phyloP scores from a whole-genome alignment of 2,329 filamentous ascomycete genomes.

The Alternaria sp. region DNA sequence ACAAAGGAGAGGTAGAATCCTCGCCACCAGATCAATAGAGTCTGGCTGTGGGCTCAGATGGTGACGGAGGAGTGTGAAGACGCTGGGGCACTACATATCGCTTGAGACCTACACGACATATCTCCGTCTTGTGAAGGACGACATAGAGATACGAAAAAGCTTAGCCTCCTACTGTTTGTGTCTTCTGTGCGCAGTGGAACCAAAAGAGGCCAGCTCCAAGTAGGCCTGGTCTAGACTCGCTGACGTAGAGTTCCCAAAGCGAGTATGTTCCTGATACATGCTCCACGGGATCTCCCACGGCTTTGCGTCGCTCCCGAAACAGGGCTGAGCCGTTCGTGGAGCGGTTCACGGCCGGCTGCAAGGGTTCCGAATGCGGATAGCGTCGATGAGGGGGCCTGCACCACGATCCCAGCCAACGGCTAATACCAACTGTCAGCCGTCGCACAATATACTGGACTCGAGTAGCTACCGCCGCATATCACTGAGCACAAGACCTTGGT shows the following conservation, averaged over 20 bases:
- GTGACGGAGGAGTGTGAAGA: not conserved
- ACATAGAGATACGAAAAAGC: not conserved
- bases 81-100: not conserved
- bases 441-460: slow-evolving; percentile 8
- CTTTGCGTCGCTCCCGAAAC: slow-evolving; percentile 7
- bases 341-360: slow-evolving; percentile 4
- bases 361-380: slow-evolving; percentile 1
- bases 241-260: not conserved
- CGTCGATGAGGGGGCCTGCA: slow-evolving; percentile 5
- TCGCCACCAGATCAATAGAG: not conserved
- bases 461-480: not conserved
- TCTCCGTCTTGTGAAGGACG: not conserved
- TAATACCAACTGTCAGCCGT: not conserved
- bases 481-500: not conserved
- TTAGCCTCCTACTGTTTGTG: not conserved
- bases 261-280: not conserved
- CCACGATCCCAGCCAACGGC: not conserved
- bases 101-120: not conserved
- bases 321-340: slow-evolving; percentile 16
- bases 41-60: not conserved
- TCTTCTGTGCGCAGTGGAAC: not conserved
- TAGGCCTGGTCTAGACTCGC: not conserved
- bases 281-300: not conserved
- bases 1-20: not conserved
- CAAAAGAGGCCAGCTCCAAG: not conserved